A percentile compares a stretch with the other conserved stretches of the same genome.
phyloP scores from a whole-genome alignment of 441 rosid species.

The Arabidopsis lyrata region DNA sequence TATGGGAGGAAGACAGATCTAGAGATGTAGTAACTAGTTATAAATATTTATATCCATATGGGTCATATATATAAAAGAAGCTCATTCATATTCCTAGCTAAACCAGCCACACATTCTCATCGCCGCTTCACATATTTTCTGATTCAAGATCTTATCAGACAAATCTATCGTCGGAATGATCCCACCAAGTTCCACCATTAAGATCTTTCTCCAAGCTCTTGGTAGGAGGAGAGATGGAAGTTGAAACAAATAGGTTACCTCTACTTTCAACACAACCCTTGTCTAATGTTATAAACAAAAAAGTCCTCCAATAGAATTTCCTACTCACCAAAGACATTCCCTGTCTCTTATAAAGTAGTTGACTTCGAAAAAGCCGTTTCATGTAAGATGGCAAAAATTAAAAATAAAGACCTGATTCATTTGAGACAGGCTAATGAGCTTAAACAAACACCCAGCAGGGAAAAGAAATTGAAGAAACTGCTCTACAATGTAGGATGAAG shows the following conservation, averaged over 20 bases:
- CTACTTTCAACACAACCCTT: neutral
- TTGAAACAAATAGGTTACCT: neutral
- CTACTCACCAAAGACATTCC: neutral
- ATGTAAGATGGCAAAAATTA: neutral
- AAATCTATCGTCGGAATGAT: neutral
- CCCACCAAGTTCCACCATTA: neutral
- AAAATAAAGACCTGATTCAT: neutral
- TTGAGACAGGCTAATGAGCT: neutral
- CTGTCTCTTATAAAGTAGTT: neutral
- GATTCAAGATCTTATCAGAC: neutral
- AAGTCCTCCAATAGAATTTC: neutral
- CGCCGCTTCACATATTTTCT: neutral
- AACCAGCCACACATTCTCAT: conserved; percentile 9
- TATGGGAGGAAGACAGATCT: conserved; percentile 38
- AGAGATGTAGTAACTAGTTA: conserved; percentile 40
- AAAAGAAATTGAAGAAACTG: neutral
- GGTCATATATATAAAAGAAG: conserved; percentile 36
- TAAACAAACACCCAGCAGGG: neutral
- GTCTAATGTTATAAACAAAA: neutral
- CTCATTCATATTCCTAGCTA: conserved; percentile 24
- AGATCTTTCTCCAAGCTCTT: neutral
- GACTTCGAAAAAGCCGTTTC: neutral
- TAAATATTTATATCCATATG: conserved; percentile 12
- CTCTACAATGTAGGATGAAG: neutral
- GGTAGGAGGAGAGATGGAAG: too few species aligned